phyloP scores from a whole-genome alignment of 2,329 filamentous ascomycete species.

The Keithomyces neogunnii region DNA sequence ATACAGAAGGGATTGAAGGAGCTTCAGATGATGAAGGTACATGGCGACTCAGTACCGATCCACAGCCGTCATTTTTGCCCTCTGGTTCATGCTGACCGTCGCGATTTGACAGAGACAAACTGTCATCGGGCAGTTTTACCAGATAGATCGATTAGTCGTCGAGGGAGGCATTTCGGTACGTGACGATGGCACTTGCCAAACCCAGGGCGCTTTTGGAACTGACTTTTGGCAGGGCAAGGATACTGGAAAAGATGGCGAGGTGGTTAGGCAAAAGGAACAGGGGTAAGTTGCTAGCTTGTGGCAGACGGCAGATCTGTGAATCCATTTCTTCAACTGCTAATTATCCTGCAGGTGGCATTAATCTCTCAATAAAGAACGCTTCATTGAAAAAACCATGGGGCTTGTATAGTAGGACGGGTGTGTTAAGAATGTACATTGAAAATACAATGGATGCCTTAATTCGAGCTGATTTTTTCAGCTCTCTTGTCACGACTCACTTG shows the following conservation, averaged over 20 bases:
- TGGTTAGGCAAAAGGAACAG: conserved; percentile 69
- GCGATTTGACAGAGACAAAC: conserved; percentile 70
- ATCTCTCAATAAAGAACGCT: not conserved
- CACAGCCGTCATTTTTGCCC: no score
- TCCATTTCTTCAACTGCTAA: not conserved
- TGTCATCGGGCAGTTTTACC: conserved; percentile 88
- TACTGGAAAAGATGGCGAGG: conserved; percentile 54
- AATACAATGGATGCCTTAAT: not conserved
- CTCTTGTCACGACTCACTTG: not conserved
- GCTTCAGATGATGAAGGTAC: conserved; percentile 82
- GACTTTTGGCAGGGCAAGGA: conserved; percentile 53
- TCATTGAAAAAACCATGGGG: not conserved
- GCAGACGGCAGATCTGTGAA: no score
- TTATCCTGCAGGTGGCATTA: conserved; percentile 7
- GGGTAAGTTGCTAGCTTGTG: conserved; percentile 45
- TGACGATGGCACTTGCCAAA: not conserved
- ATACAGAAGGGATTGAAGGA: conserved; percentile 83
- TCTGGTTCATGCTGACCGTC: conserved; percentile 10
- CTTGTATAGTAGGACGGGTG: conserved; percentile 6
- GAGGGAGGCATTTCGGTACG: conserved; percentile 73
- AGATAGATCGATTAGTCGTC: conserved; percentile 83
- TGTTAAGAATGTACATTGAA: conserved; percentile 3
- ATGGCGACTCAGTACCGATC: conserved; percentile 7
- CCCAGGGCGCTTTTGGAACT: conserved; percentile 10
- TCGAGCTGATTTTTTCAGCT: not conserved